Evolutionary conservation across 192 early-diverging fungal species (phyloP), one percentile per base, ranked within the genome.

Genomic region (Linnemannia schmuckeri): DNA sequence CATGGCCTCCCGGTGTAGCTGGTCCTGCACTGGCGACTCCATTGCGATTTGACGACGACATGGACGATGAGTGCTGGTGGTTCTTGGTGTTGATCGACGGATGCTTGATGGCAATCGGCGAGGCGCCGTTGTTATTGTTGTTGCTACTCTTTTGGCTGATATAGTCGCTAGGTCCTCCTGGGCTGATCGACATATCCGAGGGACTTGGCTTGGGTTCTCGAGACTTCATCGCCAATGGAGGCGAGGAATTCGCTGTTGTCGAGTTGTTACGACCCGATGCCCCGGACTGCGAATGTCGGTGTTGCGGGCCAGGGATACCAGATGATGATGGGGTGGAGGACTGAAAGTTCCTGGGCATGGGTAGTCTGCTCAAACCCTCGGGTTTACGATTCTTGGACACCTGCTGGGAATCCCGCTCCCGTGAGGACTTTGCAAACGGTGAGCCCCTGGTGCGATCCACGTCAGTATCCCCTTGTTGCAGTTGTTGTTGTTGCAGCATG

Each of bases 311-410:
- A 5, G 81, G 75, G 22, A 76, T 73, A 33, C 13, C 38, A 38
- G 70, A 61, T 24, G 76, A 18, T 33, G 72, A 30, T 33, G 82
- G 55, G 1, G 70, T 61, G 18, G 73, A 47, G 38, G 78, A 63
- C 37, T 80, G 81, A 44, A 77, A 73, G 35, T 81, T 85, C 81
- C 27, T 88, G 7, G 61, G 87, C 83, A 54, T 85, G 40, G 73
- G 88, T 15, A 78, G 75, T 66, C 88, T 80, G 78, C 82, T 80
- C 54, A 79, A 72, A 40, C 42, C 88, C 37, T 90, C 85, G 72
- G 79, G 57, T 75, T 85, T 89, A 17, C 81, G 83, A 37, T 40
- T 40, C 41, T 81, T 89, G 42, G 49, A 72, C 22, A 88, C 70
- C 49, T 79, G 81, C 4, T 72, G 41, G 15, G 80, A 15, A 61